Percentiles rank a stretch among this genome's conserved stretches.
phyloP scores from a whole-genome alignment of 371 early-diverging fungal genomes.

The Mucor saturninus region DNA sequence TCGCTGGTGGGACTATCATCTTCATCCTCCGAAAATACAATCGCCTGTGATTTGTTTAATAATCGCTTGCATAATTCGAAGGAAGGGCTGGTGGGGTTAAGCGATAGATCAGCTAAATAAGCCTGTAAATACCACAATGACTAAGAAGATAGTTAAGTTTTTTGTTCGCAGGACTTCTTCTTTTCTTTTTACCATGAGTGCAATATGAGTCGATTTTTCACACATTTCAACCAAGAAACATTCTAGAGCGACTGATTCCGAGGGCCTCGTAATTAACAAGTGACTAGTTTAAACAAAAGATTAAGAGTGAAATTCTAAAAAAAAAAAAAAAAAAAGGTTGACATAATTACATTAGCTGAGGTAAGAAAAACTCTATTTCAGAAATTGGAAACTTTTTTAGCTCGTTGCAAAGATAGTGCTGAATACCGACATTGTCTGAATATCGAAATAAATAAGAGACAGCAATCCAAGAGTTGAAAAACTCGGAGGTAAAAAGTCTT shows the following conservation, averaged over 20 bases:
- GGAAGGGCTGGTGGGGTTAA: constrained; percentile 61
- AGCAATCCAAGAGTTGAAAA: constrained; percentile 91
- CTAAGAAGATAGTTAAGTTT: constrained; percentile 37
- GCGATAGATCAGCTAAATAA: constrained; percentile 70
- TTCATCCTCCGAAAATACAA: constrained; percentile 67
- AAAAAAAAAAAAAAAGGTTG: constrained; percentile 8
- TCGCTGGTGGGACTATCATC: background rate
- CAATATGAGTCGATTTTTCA: constrained; percentile 76
- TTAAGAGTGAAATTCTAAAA: background rate
- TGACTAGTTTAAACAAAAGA: constrained; percentile 59
- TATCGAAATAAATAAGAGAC: constrained; percentile 88
- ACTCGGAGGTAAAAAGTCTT: constrained; percentile 85
- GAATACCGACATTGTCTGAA: constrained; percentile 84
- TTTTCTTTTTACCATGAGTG: constrained; percentile 67
- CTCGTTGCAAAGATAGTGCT: constrained; percentile 90
- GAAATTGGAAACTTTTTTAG: constrained; percentile 75
- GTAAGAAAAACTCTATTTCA: constrained; percentile 84
- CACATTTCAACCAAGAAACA: constrained; percentile 73
- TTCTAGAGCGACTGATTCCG: constrained; percentile 78
- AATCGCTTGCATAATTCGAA: constrained; percentile 75
- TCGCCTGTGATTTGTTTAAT: constrained; percentile 73
- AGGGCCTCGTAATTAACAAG: constrained; percentile 72
- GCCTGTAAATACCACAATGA: constrained; percentile 87
- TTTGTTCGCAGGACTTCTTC: background rate
- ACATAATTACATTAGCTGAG: constrained; percentile 77